Evolutionary conservation across 2,329 filamentous ascomycete genomes (phyloP), one percentile per base, ranked within the genome.

Genomic region (Aspergillus fumigatiaffinis): DNA sequence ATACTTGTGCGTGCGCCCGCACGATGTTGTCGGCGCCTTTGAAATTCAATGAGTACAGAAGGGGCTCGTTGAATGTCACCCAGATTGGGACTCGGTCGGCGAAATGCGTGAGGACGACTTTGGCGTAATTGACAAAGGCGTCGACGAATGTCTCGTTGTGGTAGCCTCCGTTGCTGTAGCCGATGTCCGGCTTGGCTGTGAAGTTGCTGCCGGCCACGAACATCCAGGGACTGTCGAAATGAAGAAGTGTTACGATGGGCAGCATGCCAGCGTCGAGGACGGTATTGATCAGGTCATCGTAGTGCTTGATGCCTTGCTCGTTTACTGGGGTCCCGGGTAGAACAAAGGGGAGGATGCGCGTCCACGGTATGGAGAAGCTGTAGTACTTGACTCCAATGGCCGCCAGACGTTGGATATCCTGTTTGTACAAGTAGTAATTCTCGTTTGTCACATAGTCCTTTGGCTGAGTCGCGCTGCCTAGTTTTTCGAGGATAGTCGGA

Each of bases 361-460:
- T 70, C 80, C 79, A 82, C 0, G 79, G 71, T 47, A 82, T 76
- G 2, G 73, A 76, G 66, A 82, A 81, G 7, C 69, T 72, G 57
- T 76, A 77, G 55, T 73, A 70, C 25, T 73, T 68, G 17, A 73
- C 71, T 0, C 73, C 75, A 59, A 75, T 73, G 0, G 73, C 68
- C 0, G 75, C 73, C 44, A 77, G 48, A 3, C 76, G 66, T 46
- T 67, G 64, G 52, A 74, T 70, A 60, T 82, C 80, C 29, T 80
- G 75, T 53, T 80, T 80, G 64, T 81, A 82, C 12, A 77, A 67
- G 52, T 78, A 81, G 58, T 82, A 82, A 52, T 80, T 76, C 53
- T 80, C 76, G 55, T 79, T 76, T 0, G 77, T 76, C 21, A 85
- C 68, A 61, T 84, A 82, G 2, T 80, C 81, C 50, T 68, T 67